Evolutionary conservation across 345 rosid genomes (phyloP).

Genomic region (Arabis hirsuta): DNA sequence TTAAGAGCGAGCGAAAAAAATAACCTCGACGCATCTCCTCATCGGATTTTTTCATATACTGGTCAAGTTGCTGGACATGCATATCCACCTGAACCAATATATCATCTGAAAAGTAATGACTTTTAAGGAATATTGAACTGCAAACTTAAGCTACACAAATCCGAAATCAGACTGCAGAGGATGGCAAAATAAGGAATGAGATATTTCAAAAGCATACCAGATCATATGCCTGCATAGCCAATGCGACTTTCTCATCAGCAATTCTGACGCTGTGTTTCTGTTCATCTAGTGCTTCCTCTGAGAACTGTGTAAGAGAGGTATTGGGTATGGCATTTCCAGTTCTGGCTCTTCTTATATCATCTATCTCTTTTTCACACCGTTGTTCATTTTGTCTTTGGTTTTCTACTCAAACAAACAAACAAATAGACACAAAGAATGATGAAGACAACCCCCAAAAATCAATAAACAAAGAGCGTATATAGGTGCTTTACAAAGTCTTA

Average conservation of each 20-base stretch:
- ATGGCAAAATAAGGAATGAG: neutral
- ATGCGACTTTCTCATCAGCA: constrained; percentile 92
- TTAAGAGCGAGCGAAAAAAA: neutral
- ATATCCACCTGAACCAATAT: constrained; percentile 79
- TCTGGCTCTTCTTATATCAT: constrained; percentile 69
- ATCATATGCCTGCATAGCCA: constrained; percentile 94
- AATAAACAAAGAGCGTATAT: neutral
- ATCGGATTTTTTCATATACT: constrained; percentile 72
- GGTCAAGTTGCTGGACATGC: constrained; percentile 96
- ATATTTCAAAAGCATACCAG: constrained; percentile 52
- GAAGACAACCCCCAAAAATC: constrained; percentile 2
- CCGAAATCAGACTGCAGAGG: constrained; percentile 1
- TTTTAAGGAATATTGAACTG: constrained; percentile 25
- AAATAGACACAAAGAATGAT: constrained; percentile 4
- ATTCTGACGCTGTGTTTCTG: constrained; percentile 92
- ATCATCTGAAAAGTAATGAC: constrained; percentile 40
- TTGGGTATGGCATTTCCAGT: constrained; percentile 61
- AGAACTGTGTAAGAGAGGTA: constrained; percentile 64
- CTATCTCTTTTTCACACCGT: constrained; percentile 86
- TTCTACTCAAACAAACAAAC: constrained; percentile 45
- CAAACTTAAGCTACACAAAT: constrained; percentile 20
- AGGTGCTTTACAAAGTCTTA: neutral
- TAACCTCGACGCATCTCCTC: constrained; percentile 86
- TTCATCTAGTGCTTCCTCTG: constrained; percentile 89
- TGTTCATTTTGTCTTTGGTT: constrained; percentile 84